phyloP scores from a whole-genome alignment of 2,329 filamentous ascomycete species.

The Amphichorda felina region DNA sequence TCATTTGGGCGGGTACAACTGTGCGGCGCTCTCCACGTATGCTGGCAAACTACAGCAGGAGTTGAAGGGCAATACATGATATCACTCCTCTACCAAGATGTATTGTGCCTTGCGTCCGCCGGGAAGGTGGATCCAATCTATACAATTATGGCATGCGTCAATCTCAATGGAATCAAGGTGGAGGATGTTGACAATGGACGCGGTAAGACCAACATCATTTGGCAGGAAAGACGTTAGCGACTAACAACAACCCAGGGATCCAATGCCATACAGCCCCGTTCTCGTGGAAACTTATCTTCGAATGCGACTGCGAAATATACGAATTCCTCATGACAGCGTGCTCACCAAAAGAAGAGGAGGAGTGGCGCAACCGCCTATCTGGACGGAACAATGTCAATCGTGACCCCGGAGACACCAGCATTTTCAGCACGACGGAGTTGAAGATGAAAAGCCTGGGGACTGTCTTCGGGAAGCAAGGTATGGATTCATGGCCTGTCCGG shows the following conservation, averaged over 20 bases:
- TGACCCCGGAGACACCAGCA: conserved; percentile 29
- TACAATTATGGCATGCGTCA: conserved; percentile 62
- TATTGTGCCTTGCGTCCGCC: conserved; percentile 63
- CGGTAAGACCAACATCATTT: conserved; percentile 32
- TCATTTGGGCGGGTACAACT: conserved; percentile 69
- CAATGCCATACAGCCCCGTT: conserved; percentile 79
- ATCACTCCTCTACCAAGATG: conserved; percentile 71
- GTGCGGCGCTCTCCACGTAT: conserved; percentile 73
- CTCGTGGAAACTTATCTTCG: conserved; percentile 88
- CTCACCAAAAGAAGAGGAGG: conserved; percentile 63
- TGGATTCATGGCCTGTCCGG: too few relatives aligned
- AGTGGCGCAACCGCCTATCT: conserved; percentile 64
- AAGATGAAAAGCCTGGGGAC: conserved; percentile 64
- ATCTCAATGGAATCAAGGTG: conserved; percentile 51
- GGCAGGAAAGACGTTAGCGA: background rate
- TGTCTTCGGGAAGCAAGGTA: conserved; percentile 62
- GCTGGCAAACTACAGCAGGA: conserved; percentile 60
- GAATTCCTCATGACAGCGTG: conserved; percentile 84
- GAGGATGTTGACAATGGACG: conserved; percentile 66
- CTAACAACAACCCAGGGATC: conserved; percentile 45
- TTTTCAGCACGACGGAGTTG: conserved; percentile 54
- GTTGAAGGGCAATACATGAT: conserved; percentile 74
- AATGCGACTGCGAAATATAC: conserved; percentile 62
- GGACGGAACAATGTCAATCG: conserved; percentile 35
- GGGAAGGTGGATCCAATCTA: conserved; percentile 56